Percentiles rank a stretch among this genome's conserved stretches.
Conservation (phyloP, 805 yeast species). For the Candida stauntonica region DNA sequence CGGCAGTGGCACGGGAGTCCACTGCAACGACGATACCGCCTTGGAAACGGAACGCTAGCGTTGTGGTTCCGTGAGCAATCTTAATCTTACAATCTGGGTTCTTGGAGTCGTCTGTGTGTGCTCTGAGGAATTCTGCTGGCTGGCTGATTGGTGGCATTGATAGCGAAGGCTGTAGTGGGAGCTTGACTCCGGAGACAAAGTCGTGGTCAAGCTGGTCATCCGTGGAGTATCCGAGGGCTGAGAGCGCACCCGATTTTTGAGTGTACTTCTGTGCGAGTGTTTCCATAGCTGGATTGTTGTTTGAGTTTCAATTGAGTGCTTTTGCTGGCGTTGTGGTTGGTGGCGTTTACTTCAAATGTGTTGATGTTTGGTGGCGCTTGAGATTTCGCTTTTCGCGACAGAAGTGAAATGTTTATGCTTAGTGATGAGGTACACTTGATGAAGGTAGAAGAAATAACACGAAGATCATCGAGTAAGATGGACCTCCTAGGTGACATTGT, state of each 20-base stretch:
- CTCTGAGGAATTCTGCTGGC: conserved; percentile 90
- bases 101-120: conserved; percentile 93
- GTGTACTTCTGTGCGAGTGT: conserved; percentile 22
- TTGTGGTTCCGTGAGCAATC: conserved; percentile 98
- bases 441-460: too few relatives aligned
- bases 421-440: too few relatives aligned
- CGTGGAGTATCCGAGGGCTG: conserved; percentile 24
- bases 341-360: not conserved
- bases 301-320: not conserved
- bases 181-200: conserved; percentile 31
- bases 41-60: conserved; percentile 91
- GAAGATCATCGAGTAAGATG: too few relatives aligned
- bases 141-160: conserved; percentile 78
- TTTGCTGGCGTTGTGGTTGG: not conserved
- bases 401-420: too few relatives aligned
- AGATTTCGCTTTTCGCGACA: too few relatives aligned
- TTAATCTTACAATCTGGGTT: conserved; percentile 94
- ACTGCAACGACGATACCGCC: conserved; percentile 96
- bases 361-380: too few relatives aligned
- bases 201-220: conserved; percentile 32
- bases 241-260: conserved; percentile 12
- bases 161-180: conserved; percentile 51
- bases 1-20: conserved; percentile 97
- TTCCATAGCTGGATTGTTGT: conserved; percentile 18
- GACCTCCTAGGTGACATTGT: conserved; percentile 92